A percentile compares a stretch with the other conserved stretches of the same genome.
Conservation (phyloP, 257 asterid genomes). For the Linaria vulgaris region DNA sequence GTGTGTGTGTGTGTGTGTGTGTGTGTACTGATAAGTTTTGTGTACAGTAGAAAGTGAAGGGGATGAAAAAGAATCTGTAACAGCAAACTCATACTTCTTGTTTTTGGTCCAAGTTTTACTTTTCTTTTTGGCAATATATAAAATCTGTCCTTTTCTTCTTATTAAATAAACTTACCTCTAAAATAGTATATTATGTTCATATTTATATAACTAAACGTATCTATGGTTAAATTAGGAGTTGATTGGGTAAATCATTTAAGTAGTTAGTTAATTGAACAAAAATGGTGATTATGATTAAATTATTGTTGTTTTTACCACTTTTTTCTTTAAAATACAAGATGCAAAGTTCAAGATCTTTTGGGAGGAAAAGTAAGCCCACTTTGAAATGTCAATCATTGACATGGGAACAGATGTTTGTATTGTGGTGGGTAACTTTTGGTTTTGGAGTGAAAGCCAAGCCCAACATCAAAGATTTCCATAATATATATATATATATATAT, state of each 20-base stretch:
- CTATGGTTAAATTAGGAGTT: neutral
- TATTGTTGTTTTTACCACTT: neutral
- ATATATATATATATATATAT: too few relatives aligned
- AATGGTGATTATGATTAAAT: neutral
- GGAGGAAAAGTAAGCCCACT: neutral
- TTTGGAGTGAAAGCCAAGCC: neutral
- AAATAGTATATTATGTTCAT: too few relatives aligned
- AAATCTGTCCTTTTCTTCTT: too few relatives aligned
- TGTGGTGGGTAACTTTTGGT: slow-evolving; percentile 1
- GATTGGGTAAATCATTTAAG: too few relatives aligned
- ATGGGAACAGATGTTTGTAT: slow-evolving; percentile 5
- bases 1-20: slow-evolving; percentile 15
- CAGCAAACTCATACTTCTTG: neutral
- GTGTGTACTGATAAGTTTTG: slow-evolving; percentile 26
- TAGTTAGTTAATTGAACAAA: slow-evolving; percentile 5
- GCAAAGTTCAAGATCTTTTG: neutral
- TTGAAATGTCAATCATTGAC: slow-evolving; percentile 14
- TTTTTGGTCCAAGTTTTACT: neutral
- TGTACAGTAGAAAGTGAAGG: slow-evolving; percentile 28
- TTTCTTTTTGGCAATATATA: too few relatives aligned
- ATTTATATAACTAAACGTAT: neutral
- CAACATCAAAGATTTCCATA: neutral
- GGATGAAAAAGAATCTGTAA: slow-evolving; percentile 13
- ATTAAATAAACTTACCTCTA: too few relatives aligned
- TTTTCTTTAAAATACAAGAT: neutral